Base-by-base conservation (phyloP, 176 grass and related monocot genomes). In the Triticum monococcum region DNA sequence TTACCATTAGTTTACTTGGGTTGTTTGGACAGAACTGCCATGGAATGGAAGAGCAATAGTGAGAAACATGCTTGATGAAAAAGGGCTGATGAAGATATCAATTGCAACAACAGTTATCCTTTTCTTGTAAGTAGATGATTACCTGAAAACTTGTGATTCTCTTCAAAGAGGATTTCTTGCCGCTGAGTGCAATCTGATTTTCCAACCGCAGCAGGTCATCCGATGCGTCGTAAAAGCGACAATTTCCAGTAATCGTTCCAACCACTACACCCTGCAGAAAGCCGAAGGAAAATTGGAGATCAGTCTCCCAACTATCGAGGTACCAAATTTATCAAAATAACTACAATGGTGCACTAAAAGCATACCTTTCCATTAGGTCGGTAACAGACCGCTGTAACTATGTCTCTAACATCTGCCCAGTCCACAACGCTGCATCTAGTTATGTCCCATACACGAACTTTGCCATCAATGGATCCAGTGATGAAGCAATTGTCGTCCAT, bases 401-500 rank as follows among this genome's bases (percentile, higher is more conserved):
- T 99, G 81, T 99, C 94, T 72, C 81, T 93, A 78, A 70, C 75
- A 83, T 99, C 92, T 12, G 75, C 85, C 97, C 97, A 99, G 85
- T 97, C 90, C 24, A 91, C 87, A 85, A 99, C 97, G 30, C 89
- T 90, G 75, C 90, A 75, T 83, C 78, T 80, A 43, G 36, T 28
- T 83, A 97, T 91, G 71, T 92, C 81, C 97, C 97, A 99, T 66
- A 94, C 90, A 77, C 97, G 94, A 52, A 99, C 87, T 93, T 97
- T 99, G 84, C 97, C 97, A 81, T 99, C 97, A 82, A 99, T 97
- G 1, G 97, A 99, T 84, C 97, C 94, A 85, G 83, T 99, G 46
- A 99, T 87, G 75, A 99, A 99, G 85, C 81, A 68, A 71, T 89
- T 87, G 83, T 93, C 85, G 24, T 99, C 36, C 10, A 48, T 13